Base-by-base conservation (phyloP, 495 filamentous ascomycete species). In the Trypethelium eluteriae region DNA sequence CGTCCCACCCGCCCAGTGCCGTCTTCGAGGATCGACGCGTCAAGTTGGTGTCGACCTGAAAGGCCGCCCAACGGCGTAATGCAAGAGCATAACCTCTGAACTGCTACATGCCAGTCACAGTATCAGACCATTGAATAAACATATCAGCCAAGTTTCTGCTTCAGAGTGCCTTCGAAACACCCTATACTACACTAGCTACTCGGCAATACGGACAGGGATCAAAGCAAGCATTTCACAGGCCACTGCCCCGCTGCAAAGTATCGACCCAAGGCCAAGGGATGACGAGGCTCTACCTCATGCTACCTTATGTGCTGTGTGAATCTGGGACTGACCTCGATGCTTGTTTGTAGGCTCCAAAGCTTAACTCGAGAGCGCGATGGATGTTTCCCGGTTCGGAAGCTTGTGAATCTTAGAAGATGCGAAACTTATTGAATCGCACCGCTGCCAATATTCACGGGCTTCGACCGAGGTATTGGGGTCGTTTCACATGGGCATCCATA, bases 401-500 rank as follows among this genome's bases (percentile, higher is more conserved):
- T 59, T 18, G 53, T 59, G 53, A 59, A 59, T 7, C 11, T 36
- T 36, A 32, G 11, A 59, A 14, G 53, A 32, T 35, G 36, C 53
- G 34, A 18, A 14, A 6, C 53, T 59, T 14, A 5, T 11, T 36
- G 25, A 25, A 25, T 10, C 18, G 7, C 36, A 7, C 18, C 25
- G 7, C 18, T 11, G 25, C 32, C 53, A 59, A 6, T 10, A 36
- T 59, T 18, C 3, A 35, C 36, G 25, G 36, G 3, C 18, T 59
- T 59, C 4, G 53, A 59, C 53, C 53, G 53, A 59, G 53, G 53
- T 59, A 59, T 59, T 32, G 3, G 36, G 32, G 34, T 6, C 53
- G 53, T 1, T 59, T 59, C 53, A 59, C 53, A 36, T 59, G 53
- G 53, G 25, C 53, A 5, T 18, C 49, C 53, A 36, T 59, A 59